These are phyloP conservation scores for Saccharomyces paradoxus DNA, from an alignment of 805 yeast species.

Conservation along the genomic window DNA sequence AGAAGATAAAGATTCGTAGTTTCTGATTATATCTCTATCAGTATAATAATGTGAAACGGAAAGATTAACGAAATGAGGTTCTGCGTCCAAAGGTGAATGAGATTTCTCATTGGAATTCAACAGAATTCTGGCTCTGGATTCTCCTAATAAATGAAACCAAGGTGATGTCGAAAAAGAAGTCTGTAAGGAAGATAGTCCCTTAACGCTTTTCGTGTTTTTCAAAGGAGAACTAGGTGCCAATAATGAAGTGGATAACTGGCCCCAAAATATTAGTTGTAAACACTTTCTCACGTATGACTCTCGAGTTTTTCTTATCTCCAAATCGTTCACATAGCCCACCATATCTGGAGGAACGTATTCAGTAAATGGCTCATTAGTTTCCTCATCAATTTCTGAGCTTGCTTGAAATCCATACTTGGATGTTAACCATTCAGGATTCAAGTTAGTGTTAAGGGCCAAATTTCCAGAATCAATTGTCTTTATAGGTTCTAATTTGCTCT, in stretches of 20 bases:
- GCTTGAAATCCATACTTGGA: conserved; percentile 39
- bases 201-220: conserved; percentile 11
- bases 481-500: conserved; percentile 36
- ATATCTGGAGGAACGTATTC: conserved; percentile 45
- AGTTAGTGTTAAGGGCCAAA: conserved; percentile 45
- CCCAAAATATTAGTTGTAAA: conserved; percentile 44
- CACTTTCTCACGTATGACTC: conserved; percentile 50
- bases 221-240: conserved; percentile 5
- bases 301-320: conserved; percentile 27
- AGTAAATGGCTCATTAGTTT: conserved; percentile 11
- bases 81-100: conserved; percentile 15
- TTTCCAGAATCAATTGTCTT: conserved; percentile 50
- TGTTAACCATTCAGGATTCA: conserved; percentile 47
- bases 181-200: conserved; percentile 25
- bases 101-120: background rate
- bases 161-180: conserved; percentile 21
- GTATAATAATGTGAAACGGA: conserved; percentile 43
- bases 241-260: conserved; percentile 26
- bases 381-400: conserved; percentile 22
- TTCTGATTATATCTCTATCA: conserved; percentile 40
- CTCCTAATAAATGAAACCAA: conserved; percentile 29
- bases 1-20: conserved; percentile 36
- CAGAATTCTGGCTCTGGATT: conserved; percentile 14
- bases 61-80: conserved; percentile 36
- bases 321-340: conserved; percentile 25